A percentile compares a stretch with the other conserved stretches of the same genome.
phyloP scores from a whole-genome alignment of 257 asterid species.

The Plantago elongata region DNA sequence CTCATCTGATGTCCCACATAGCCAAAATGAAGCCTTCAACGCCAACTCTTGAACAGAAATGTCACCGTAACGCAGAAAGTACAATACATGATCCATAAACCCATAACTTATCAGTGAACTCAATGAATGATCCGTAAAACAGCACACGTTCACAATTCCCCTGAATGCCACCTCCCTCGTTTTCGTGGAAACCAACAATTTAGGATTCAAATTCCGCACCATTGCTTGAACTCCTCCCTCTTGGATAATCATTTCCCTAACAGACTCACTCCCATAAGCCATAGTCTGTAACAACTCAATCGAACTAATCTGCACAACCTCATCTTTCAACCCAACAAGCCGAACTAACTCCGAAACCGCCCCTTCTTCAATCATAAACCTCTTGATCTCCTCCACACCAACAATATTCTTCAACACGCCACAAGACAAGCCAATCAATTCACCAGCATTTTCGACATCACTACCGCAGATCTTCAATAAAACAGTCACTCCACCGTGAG shows the following conservation, averaged over 20 bases:
- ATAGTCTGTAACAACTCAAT: constrained; percentile 68
- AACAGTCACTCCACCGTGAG: constrained; percentile 86
- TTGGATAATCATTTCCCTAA: constrained; percentile 34
- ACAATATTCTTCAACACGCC: constrained; percentile 84
- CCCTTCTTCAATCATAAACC: constrained; percentile 84
- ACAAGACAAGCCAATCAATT: constrained; percentile 49
- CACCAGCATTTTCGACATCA: constrained; percentile 25
- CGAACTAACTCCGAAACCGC: constrained; percentile 45
- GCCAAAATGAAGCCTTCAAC: constrained; percentile 76
- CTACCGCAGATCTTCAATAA: constrained; percentile 59
- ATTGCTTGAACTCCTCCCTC: constrained; percentile 70
- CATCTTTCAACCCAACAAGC: constrained; percentile 54
- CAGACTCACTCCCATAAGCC: constrained; percentile 64
- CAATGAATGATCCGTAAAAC: constrained; percentile 38
- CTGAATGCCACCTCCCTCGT: constrained; percentile 71
- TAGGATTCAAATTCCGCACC: constrained; percentile 61
- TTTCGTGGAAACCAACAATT: constrained; percentile 43
- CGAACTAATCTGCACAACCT: constrained; percentile 43
- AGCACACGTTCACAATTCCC: constrained; percentile 56
- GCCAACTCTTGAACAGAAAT: constrained; percentile 66
- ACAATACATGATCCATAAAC: constrained; percentile 58
- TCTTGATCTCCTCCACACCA: constrained; percentile 81
- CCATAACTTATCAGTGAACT: constrained; percentile 34
- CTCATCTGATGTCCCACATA: constrained; percentile 66
- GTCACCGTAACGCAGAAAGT: constrained; percentile 61